Percentiles rank a stretch among this genome's conserved stretches.
phyloP scores from a whole-genome alignment of 2,329 filamentous ascomycete species.

The Ceratocystis lukuohia region DNA sequence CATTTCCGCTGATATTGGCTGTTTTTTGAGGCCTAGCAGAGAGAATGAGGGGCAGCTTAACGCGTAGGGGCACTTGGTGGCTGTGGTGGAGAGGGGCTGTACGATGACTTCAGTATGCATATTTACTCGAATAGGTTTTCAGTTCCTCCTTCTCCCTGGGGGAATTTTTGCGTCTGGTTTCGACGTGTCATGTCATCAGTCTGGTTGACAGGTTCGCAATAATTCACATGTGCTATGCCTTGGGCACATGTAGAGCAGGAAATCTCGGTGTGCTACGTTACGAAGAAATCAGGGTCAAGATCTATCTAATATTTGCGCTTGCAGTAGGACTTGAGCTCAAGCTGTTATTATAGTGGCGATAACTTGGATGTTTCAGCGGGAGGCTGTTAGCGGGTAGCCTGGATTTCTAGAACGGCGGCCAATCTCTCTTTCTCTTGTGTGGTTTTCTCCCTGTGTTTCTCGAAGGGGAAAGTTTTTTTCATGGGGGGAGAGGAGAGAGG shows the following conservation, averaged over 20 bases:
- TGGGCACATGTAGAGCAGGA: background rate
- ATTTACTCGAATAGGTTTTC: background rate
- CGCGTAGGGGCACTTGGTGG: constrained; percentile 7
- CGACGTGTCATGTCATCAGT: background rate
- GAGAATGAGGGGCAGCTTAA: background rate
- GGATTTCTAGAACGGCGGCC: background rate
- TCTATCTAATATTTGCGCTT: background rate
- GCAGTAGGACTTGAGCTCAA: background rate
- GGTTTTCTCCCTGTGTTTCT: background rate
- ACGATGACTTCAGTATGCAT: constrained; percentile 7
- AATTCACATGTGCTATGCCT: background rate
- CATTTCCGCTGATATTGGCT: constrained; percentile 4
- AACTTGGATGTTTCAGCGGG: background rate
- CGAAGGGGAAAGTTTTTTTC: background rate
- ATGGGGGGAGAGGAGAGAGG: background rate
- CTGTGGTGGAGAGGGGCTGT: constrained; percentile 8
- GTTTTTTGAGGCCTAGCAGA: constrained; percentile 1
- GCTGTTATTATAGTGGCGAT: background rate
- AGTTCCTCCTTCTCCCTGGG: background rate
- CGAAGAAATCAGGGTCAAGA: background rate
- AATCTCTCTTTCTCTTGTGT: background rate
- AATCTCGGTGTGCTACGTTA: constrained; percentile 2
- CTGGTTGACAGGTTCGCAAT: background rate
- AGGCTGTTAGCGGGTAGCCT: background rate
- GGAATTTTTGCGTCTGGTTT: background rate